Conservation (phyloP, 2,329 filamentous ascomycete species). For the Diaporthe citrichinensis region DNA sequence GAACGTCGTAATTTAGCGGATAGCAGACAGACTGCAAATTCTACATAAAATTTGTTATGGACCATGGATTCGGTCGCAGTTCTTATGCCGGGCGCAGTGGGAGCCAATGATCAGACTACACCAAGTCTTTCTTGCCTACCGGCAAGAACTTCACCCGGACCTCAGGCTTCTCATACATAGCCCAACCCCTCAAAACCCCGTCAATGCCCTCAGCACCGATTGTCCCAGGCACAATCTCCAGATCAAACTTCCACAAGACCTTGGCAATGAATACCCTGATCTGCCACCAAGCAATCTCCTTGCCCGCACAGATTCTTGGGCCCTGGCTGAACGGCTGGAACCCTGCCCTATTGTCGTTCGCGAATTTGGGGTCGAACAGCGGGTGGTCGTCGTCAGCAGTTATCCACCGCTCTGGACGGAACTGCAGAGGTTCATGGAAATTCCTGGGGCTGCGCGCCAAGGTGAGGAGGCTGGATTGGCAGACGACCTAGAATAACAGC, state of each 20-base stretch:
- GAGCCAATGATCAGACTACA: too few species aligned
- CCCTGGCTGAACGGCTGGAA: conserved; percentile 44
- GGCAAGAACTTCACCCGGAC: neutral
- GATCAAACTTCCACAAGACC: conserved; percentile 27
- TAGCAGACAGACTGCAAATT: too few species aligned
- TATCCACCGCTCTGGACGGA: conserved; percentile 29
- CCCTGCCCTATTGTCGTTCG: neutral
- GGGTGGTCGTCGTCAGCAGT: neutral
- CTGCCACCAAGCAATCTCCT: conserved; percentile 44
- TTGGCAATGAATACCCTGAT: conserved; percentile 44
- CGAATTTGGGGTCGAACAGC: neutral
- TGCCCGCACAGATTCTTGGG: conserved; percentile 42
- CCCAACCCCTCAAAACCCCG: neutral
- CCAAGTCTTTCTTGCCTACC: neutral
- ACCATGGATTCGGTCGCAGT: too few species aligned
- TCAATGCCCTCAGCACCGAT: neutral
- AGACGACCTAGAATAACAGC: neutral
- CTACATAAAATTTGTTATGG: too few species aligned
- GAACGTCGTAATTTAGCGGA: too few species aligned
- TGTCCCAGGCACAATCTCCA: neutral
- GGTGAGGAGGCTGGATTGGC: conserved; percentile 3
- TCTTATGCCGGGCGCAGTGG: too few species aligned
- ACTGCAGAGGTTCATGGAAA: neutral
- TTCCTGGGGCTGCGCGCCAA: neutral
- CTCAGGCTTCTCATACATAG: neutral